These are phyloP conservation scores for Talaromyces albobiverticillius DNA, from an alignment of 2,329 filamentous ascomycete species.

Conservation along the genomic window DNA sequence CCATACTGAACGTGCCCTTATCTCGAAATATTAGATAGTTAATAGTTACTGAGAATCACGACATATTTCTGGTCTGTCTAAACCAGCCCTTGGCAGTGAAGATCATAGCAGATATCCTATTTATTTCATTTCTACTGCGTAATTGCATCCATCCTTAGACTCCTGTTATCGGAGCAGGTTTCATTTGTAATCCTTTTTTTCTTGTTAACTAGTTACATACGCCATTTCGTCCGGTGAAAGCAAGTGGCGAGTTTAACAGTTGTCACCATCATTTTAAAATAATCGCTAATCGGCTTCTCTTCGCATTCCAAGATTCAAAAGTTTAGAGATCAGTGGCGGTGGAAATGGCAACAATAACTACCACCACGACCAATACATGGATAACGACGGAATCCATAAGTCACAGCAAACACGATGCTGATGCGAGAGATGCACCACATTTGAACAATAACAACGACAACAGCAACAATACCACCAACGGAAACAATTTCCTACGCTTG, in stretches of 20 bases:
- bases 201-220: background rate
- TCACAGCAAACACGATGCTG: background rate
- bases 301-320: background rate
- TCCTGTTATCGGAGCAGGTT: constrained; percentile 12
- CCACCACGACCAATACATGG: no score
- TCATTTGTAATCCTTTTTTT: constrained; percentile 8
- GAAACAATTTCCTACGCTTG: background rate
- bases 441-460: background rate
- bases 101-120: background rate
- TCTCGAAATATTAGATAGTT: background rate
- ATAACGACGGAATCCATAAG: background rate
- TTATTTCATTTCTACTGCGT: background rate
- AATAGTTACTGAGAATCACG: no score
- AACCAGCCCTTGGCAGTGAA: background rate
- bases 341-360: constrained; percentile 4
- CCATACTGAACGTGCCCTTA: background rate
- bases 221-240: background rate
- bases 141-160: constrained; percentile 1
- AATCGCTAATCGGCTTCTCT: background rate
- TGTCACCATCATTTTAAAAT: background rate
- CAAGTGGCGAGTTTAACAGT: background rate
- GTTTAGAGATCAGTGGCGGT: no score
- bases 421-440: background rate
- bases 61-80: background rate
- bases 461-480: no score